Evolutionary conservation across 129 eudicot genomes (phyloP).

Genomic region (Rutidosis leptorrhynchoides): DNA sequence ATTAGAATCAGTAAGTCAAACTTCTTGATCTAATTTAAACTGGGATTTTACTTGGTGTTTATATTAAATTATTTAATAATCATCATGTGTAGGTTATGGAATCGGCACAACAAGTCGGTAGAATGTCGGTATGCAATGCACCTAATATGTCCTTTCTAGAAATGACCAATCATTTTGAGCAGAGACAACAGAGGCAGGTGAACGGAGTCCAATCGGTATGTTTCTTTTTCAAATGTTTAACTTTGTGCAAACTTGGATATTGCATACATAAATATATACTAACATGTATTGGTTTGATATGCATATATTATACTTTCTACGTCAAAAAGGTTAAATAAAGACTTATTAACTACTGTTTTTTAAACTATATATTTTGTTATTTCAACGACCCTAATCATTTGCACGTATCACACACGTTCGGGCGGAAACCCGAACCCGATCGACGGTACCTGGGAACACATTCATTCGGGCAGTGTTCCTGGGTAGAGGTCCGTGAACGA

Average conservation of each 20-base stretch:
- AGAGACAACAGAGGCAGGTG: constrained; percentile 28
- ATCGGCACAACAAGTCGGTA: constrained; percentile 56
- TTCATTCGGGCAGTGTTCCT: too few species aligned
- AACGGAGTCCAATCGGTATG: constrained; percentile 28
- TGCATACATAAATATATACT: neutral
- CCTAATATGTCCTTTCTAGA: constrained; percentile 63
- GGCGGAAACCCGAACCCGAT: too few species aligned
- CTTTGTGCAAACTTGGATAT: neutral
- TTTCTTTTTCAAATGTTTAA: neutral
- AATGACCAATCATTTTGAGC: constrained; percentile 66
- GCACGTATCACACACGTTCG: too few species aligned
- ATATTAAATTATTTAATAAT: constrained; percentile 2
- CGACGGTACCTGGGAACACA: too few species aligned
- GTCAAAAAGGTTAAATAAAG: neutral
- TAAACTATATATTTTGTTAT: too few species aligned
- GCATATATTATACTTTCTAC: neutral
- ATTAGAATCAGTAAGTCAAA: constrained; percentile 57
- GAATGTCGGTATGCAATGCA: constrained; percentile 43
- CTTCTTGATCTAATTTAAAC: neutral
- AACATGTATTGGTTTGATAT: neutral
- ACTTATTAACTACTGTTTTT: neutral
- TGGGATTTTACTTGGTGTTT: neutral
- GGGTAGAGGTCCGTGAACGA: too few species aligned
- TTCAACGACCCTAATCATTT: too few species aligned
- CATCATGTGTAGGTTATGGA: constrained; percentile 56